Conservation (phyloP, 2,329 filamentous ascomycete species). For the Claviceps spartinae region DNA sequence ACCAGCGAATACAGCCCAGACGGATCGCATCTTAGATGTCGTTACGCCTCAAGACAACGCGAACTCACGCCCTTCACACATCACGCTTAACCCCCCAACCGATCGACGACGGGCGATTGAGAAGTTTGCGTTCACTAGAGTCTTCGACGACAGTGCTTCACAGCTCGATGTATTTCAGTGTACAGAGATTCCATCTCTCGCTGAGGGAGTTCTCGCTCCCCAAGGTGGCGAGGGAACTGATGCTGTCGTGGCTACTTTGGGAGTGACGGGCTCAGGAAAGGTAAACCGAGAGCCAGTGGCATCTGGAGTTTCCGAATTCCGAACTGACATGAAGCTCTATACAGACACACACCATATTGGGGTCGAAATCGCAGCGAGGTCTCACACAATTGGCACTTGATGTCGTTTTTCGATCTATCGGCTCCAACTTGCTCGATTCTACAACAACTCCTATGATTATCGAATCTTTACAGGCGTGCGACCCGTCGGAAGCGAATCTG, state of each 20-base stretch:
- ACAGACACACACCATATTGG: conserved; percentile 90
- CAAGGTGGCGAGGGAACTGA: conserved; percentile 69
- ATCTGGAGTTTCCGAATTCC: neutral
- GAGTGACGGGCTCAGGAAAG: conserved; percentile 93
- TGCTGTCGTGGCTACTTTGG: conserved; percentile 79
- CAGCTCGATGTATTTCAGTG: conserved; percentile 81
- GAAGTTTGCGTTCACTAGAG: conserved; percentile 84
- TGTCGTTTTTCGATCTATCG: conserved; percentile 72
- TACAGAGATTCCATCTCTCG: conserved; percentile 58
- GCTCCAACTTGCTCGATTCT: conserved; percentile 53
- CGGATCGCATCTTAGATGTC: conserved; percentile 66
- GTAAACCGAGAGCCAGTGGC: conserved; percentile 28
- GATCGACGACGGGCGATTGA: conserved; percentile 83
- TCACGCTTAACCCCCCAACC: conserved; percentile 66
- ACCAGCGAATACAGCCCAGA: conserved; percentile 24
- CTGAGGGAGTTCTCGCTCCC: conserved; percentile 68
- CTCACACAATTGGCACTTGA: conserved; percentile 87
- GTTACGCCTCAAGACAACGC: conserved; percentile 38
- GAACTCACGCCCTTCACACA: conserved; percentile 43
- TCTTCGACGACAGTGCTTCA: conserved; percentile 75
- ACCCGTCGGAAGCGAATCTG: conserved; percentile 69
- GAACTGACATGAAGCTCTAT: neutral
- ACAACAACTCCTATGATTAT: conserved; percentile 47
- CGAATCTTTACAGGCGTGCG: conserved; percentile 60
- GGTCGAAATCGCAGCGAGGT: conserved; percentile 73